Conservation (phyloP, 345 rosid species). For the Gossypioides kirkii region DNA sequence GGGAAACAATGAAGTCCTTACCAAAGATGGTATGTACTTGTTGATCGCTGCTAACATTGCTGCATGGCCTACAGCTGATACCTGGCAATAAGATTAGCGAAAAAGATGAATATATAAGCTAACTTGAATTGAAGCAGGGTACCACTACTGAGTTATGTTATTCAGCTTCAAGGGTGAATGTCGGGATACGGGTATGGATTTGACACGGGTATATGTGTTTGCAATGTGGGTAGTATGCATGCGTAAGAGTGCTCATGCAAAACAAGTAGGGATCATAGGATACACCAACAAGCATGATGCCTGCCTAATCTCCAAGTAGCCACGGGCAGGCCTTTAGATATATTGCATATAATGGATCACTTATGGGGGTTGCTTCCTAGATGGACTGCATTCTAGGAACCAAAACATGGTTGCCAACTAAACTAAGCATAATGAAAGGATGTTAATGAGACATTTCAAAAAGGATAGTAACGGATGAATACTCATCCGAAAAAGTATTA, state of each 20-base stretch:
- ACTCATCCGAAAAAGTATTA: background rate
- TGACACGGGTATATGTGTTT: background rate
- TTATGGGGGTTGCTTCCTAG: background rate
- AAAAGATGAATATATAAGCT: background rate
- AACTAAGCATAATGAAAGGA: background rate
- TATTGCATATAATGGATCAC: background rate
- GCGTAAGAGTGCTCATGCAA: background rate
- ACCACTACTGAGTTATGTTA: background rate
- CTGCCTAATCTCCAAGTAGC: background rate
- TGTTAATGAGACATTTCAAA: background rate
- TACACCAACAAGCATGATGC: background rate
- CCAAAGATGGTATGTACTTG: constrained; percentile 52
- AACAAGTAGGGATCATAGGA: background rate
- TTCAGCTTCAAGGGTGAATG: too few species aligned
- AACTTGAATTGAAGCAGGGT: background rate
- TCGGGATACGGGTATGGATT: background rate
- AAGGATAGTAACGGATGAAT: background rate
- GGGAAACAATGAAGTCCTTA: constrained; percentile 12
- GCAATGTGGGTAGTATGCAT: background rate
- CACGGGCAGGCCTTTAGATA: background rate
- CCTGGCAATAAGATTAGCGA: constrained; percentile 23
- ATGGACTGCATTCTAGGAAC: background rate
- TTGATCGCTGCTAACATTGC: constrained; percentile 56
- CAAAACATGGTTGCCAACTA: background rate
- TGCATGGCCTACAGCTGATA: constrained; percentile 59